phyloP scores from a whole-genome alignment of 2,329 filamentous ascomycete genomes.

The Pseudogymnoascus sp. region DNA sequence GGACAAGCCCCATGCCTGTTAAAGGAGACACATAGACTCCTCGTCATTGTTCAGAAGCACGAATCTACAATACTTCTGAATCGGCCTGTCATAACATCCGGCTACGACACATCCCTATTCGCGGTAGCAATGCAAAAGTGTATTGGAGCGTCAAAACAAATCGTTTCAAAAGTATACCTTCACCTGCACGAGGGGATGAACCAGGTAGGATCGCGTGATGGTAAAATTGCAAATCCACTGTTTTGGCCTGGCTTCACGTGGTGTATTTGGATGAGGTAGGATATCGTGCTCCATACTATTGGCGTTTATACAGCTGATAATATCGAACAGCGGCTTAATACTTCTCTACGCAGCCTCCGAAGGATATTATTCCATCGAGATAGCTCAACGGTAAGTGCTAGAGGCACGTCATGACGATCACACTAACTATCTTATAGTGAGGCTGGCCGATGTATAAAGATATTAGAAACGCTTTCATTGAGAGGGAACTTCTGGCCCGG shows the following conservation, averaged over 20 bases:
- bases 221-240: conserved; percentile 25
- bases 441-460: conserved; percentile 15
- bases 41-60: conserved; percentile 38
- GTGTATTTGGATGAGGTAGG: conserved; percentile 40
- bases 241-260: conserved; percentile 45
- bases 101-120: conserved; percentile 35
- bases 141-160: conserved; percentile 36
- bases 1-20: conserved; percentile 17
- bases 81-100: conserved; percentile 39
- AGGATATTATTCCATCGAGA: conserved; percentile 31
- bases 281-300: background rate
- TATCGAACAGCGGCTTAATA: conserved; percentile 34
- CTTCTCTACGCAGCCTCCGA: conserved; percentile 42
- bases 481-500: conserved; percentile 29
- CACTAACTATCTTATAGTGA: background rate
- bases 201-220: conserved; percentile 6
- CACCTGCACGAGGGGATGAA: conserved; percentile 30
- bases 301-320: background rate
- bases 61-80: conserved; percentile 44
- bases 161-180: conserved; percentile 32
- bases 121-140: conserved; percentile 42
- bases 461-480: conserved; percentile 25
- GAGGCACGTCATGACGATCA: conserved; percentile 12
- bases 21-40: conserved; percentile 30
- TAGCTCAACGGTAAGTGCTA: conserved; percentile 33